Conservation (phyloP, 257 asterid species). For the Plantago elongata region DNA sequence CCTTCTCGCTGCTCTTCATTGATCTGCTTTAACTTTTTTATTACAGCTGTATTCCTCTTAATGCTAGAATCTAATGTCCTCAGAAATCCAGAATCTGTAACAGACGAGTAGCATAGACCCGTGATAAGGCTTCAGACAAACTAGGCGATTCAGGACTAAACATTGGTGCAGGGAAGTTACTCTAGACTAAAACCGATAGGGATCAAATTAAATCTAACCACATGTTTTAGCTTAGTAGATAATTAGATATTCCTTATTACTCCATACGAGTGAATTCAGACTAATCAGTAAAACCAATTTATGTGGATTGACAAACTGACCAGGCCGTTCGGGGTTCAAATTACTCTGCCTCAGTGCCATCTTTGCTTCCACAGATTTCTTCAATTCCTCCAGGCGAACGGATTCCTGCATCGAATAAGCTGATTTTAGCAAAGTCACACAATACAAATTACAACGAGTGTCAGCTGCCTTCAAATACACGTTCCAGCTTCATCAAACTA, state of each 20-base stretch:
- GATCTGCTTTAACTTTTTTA: conserved; percentile 89
- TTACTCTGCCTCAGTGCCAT: conserved; percentile 68
- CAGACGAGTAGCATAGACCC: conserved; percentile 12
- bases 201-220: too few species aligned
- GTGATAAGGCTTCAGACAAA: too few species aligned
- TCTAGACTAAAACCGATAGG: too few species aligned
- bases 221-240: too few species aligned
- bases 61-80: conserved; percentile 98
- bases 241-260: too few species aligned
- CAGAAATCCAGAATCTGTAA: conserved; percentile 79
- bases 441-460: not conserved
- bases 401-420: conserved; percentile 64
- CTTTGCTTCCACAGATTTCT: conserved; percentile 80
- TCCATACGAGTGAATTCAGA: too few species aligned
- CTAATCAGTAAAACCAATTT: not conserved
- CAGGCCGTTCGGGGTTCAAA: conserved; percentile 92
- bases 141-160: too few species aligned
- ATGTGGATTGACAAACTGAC: conserved; percentile 30
- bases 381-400: conserved; percentile 88
- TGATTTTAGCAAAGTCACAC: conserved; percentile 1
- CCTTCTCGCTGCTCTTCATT: conserved; percentile 94
- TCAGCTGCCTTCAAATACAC: too few species aligned
- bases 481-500: too few species aligned
- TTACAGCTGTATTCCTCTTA: conserved; percentile 95
- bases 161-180: too few species aligned